Evolutionary conservation across 2,329 filamentous ascomycete genomes (phyloP).

Genomic region (Fusarium goolgardi): DNA sequence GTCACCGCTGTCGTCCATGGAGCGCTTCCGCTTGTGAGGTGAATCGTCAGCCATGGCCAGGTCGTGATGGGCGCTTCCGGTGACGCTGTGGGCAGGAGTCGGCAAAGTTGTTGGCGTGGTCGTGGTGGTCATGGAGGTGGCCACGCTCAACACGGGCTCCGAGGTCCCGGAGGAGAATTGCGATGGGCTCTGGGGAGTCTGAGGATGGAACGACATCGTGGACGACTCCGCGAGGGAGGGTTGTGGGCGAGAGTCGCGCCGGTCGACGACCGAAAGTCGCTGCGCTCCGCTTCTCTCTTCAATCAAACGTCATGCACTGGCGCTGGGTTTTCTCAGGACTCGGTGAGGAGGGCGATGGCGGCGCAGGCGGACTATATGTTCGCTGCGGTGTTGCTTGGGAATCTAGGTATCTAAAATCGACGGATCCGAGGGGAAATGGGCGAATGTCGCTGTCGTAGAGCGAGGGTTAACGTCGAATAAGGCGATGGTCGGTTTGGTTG

Average conservation of each 20-base stretch:
- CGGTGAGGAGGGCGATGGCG: constrained; percentile 29
- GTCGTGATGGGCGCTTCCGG: constrained; percentile 61
- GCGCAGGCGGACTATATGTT: constrained; percentile 33
- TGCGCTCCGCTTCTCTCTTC: constrained; percentile 49
- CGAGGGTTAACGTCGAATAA: constrained; percentile 44
- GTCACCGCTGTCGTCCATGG: constrained; percentile 66
- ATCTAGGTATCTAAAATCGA: constrained; percentile 27
- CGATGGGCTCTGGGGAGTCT: constrained; percentile 75
- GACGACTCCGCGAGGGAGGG: constrained; percentile 52
- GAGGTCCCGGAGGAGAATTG: constrained; percentile 68
- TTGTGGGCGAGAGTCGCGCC: constrained; percentile 50
- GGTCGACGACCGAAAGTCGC: constrained; percentile 51
- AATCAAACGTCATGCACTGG: constrained; percentile 49
- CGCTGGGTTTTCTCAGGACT: constrained; percentile 45
- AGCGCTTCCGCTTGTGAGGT: constrained; percentile 71
- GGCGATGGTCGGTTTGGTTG: constrained; percentile 44
- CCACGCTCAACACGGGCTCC: constrained; percentile 63
- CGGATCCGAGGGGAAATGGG: constrained; percentile 33
- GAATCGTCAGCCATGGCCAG: constrained; percentile 64
- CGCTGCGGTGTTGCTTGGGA: constrained; percentile 8
- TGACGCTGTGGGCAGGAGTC: constrained; percentile 72
- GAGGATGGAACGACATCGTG: constrained; percentile 75
- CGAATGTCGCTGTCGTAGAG: constrained; percentile 42
- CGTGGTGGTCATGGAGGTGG: constrained; percentile 63
- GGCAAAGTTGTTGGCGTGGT: constrained; percentile 66